Evolutionary conservation across 2,329 filamentous ascomycete species (phyloP), one percentile per base, ranked within the genome.

Genomic region (Pseudogymnoascus sp.): DNA sequence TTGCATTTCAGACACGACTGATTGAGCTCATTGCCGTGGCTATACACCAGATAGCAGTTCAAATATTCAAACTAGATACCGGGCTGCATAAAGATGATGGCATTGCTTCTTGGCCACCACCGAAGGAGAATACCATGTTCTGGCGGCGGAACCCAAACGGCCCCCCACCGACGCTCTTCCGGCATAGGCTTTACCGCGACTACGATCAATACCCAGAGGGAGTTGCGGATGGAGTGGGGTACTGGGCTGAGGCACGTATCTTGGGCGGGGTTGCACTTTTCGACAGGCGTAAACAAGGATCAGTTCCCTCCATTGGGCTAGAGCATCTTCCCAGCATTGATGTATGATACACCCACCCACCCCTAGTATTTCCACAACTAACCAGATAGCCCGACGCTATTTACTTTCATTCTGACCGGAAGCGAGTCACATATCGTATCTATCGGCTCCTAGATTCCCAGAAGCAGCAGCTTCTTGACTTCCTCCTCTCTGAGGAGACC

Each of bases 11-110:
- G 0, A 68, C 67, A 16, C 64, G 69, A 0, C 66, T 76, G 5
- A 69, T 75, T 6, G 74, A 76, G 59, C 40, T 76, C 1, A 62
- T 71, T 4, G 72, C 71, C 0, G 28, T 69, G 25, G 63, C 69
- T 2, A 58, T 73, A 2, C 73, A 76, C 41, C 62, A 74, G 5
- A 70, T 75, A 5, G 73, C 70, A 0, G 68, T 69, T 0, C 45
- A 59, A 1, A 55, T 75, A 0, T 72, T 66, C 21, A 58, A 68
- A 3, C 55, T 69, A 1, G 67, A 69, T 5, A 62, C 65, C 0
- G 63, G 63, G 16, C 37, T 67, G 0, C 70, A 72, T 25, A 68
- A 69, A 9, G 65, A 69, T 3, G 69, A 73, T 9, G 65, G 63
- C 0, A 55, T 73, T 9, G 62, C 61, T 3, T 21, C 59, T 2